phyloP scores from a whole-genome alignment of 352 stramenopile genomes.

The Pythium rhizo-oryzae region DNA sequence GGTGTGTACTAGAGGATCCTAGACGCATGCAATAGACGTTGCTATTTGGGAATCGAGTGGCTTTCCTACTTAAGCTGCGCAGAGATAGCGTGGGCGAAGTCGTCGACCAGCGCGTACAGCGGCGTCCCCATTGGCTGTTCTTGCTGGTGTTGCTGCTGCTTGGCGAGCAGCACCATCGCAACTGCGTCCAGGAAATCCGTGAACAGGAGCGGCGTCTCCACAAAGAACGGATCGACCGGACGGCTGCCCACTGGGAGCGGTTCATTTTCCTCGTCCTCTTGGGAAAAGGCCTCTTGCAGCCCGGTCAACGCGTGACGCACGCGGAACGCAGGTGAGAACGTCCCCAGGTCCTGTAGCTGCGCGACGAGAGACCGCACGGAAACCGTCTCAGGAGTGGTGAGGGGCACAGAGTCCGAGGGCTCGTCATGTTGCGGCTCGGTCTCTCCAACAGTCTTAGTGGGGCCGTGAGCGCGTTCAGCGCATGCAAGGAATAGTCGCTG shows the following conservation, averaged over 20 bases:
- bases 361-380: constrained; percentile 26
- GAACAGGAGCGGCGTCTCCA: constrained; percentile 48
- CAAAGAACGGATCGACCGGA: constrained; percentile 53
- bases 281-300: constrained; percentile 21
- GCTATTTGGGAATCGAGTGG: neutral
- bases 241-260: neutral
- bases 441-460: neutral
- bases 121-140: constrained; percentile 21
- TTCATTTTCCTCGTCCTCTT: neutral
- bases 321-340: constrained; percentile 19
- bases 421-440: neutral
- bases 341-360: constrained; percentile 16
- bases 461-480: neutral
- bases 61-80: neutral
- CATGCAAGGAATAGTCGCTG: constrained; percentile 39
- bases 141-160: constrained; percentile 38
- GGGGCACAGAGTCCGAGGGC: neutral
- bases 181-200: constrained; percentile 64
- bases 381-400: constrained; percentile 13
- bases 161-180: constrained; percentile 48
- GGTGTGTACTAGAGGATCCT: constrained; percentile 50
- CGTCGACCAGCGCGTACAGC: constrained; percentile 48
- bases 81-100: constrained; percentile 42
- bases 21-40: neutral
- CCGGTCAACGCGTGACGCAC: constrained; percentile 26